Percentiles rank a stretch among this genome's conserved stretches.
These are phyloP conservation scores for Perkinsus chesapeaki DNA, from an alignment of 169 alveolate species.

Conservation along the genomic window DNA sequence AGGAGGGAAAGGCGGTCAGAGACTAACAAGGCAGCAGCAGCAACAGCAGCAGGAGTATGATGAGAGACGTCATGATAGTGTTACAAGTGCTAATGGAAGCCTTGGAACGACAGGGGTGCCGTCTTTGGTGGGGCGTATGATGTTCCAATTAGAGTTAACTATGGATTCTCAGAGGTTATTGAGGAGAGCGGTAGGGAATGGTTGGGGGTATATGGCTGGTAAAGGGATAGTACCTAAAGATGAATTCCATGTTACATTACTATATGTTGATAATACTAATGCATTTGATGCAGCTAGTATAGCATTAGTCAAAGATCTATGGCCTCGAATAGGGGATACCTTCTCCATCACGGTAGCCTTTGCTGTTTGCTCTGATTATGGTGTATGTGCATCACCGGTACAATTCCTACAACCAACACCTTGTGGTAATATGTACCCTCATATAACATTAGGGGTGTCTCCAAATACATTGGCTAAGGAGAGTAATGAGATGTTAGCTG, in stretches of 20 bases:
- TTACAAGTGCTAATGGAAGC: not conserved
- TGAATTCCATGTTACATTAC: not conserved
- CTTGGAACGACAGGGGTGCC: not conserved
- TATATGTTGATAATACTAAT: not conserved
- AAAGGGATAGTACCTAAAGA: not conserved
- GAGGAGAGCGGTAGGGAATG: not conserved
- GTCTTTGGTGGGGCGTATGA: not conserved
- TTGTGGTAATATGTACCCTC: not conserved
- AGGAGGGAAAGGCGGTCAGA: not conserved
- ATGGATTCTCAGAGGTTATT: not conserved
- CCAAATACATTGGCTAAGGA: not conserved
- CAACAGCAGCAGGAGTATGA: not conserved
- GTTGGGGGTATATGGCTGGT: not conserved
- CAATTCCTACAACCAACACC: not conserved
- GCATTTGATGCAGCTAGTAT: not conserved
- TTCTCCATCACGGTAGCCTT: not conserved
- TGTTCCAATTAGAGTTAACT: not conserved
- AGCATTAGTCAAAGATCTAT: not conserved
- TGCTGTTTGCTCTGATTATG: not conserved
- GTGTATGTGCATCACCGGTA: not conserved
- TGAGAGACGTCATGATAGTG: not conserved
- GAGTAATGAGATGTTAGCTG: not conserved
- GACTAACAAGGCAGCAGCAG: not conserved
- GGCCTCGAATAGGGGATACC: not conserved
- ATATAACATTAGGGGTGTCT: not conserved